Percentiles rank a stretch among this genome's conserved stretches.
phyloP scores from a whole-genome alignment of 177 flowering plant species.

The Vitis hybrid region DNA sequence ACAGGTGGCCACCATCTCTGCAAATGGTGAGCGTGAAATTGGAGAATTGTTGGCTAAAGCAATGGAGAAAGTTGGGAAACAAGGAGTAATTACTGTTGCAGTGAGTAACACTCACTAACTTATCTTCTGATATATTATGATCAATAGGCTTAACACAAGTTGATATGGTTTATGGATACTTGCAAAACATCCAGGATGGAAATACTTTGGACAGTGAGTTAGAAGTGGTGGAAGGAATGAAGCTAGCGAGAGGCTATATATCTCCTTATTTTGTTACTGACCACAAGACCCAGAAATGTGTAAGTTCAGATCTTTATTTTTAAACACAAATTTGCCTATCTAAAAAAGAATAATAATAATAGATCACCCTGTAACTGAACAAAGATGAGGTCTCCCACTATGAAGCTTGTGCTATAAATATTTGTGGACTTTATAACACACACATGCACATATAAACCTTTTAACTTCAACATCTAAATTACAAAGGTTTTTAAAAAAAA shows the following conservation, averaged over 20 bases:
- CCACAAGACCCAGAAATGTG: constrained; percentile 80
- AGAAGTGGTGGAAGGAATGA: constrained; percentile 95
- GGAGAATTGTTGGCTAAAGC: constrained; percentile 81
- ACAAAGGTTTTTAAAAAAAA: not conserved
- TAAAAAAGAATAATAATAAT: too few species aligned
- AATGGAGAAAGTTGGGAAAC: constrained; percentile 94
- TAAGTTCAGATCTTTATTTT: constrained; percentile 31
- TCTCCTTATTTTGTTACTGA: constrained; percentile 85
- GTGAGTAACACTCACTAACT: constrained; percentile 33
- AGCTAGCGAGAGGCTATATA: constrained; percentile 78
- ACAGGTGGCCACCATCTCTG: constrained; percentile 88
- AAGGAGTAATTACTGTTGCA: constrained; percentile 78
- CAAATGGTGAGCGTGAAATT: constrained; percentile 80
- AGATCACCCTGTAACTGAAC: not conserved
- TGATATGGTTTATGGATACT: constrained; percentile 4
- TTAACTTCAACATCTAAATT: not conserved
- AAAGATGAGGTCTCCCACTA: not conserved
- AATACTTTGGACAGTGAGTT: constrained; percentile 72
- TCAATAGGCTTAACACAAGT: not conserved
- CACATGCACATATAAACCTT: not conserved
- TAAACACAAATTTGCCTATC: not conserved
- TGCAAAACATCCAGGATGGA: constrained; percentile 54
- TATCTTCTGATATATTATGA: constrained; percentile 1
- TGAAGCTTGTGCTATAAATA: not conserved
- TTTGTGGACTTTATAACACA: not conserved